Conservation (phyloP, 768 basidiomycete species). For the Dacryopinax spathularia region DNA sequence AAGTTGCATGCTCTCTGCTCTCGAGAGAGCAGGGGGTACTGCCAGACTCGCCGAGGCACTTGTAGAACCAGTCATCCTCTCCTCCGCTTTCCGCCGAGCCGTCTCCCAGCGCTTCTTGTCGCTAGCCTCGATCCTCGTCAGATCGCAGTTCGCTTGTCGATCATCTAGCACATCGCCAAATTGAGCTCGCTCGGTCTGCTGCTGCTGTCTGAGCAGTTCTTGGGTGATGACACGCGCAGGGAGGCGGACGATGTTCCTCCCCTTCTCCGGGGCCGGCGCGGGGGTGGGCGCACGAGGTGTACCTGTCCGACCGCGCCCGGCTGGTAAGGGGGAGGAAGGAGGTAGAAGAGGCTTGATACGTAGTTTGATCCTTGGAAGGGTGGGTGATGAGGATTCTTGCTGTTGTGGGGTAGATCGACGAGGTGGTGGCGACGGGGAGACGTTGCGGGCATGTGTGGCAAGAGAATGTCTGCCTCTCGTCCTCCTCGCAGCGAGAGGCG, state of each 20-base stretch:
- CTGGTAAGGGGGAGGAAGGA: not conserved
- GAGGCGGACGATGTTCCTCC: not conserved
- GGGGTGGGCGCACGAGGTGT: not conserved
- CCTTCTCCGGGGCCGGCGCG: not conserved
- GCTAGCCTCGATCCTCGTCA: not conserved
- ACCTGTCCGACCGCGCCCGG: not conserved
- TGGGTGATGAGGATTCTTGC: too few species aligned
- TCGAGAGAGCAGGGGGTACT: slow-evolving; percentile 28
- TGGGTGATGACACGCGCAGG: not conserved
- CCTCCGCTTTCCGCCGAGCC: not conserved
- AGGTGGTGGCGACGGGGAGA: not conserved
- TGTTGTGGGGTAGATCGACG: not conserved
- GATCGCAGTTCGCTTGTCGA: not conserved
- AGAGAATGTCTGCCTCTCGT: too few species aligned
- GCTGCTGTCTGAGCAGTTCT: not conserved
- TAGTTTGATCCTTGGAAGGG: not conserved
- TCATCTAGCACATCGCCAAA: slow-evolving; percentile 1
- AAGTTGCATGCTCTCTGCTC: slow-evolving; percentile 17
- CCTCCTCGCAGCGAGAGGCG: too few species aligned
- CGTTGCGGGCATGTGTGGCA: too few species aligned
- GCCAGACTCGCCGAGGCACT: slow-evolving; percentile 16
- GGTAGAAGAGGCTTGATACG: not conserved
- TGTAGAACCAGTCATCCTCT: not conserved
- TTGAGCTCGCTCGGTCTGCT: not conserved
- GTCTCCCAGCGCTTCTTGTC: not conserved